Percentiles rank a stretch among this genome's conserved stretches.
Evolutionary conservation across 2,329 filamentous ascomycete species (phyloP).

Genomic region (Shiraia sp.): DNA sequence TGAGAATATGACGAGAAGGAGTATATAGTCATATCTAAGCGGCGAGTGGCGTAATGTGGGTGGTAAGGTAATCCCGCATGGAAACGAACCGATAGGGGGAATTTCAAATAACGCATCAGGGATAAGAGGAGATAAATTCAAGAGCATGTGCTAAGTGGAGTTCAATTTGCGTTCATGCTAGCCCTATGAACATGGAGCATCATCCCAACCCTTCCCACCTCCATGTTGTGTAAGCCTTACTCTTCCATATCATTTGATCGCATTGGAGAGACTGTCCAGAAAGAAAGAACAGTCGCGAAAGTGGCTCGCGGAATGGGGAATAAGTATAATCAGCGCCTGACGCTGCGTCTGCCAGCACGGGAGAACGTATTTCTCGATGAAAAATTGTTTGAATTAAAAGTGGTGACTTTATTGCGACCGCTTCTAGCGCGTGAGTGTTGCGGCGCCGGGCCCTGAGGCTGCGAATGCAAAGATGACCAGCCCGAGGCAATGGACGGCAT

Average conservation of each 20-base stretch:
- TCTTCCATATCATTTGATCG: not conserved
- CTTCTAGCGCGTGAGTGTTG: slow-evolving; percentile 29
- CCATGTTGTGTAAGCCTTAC: too few relatives aligned
- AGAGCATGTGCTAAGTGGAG: too few relatives aligned
- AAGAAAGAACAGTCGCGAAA: not conserved
- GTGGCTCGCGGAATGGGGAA: not conserved
- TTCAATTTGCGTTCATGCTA: too few relatives aligned
- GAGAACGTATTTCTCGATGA: slow-evolving; percentile 9
- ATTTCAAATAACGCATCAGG: not conserved
- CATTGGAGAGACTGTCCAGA: not conserved
- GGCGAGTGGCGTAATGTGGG: too few relatives aligned
- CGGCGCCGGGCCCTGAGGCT: slow-evolving; percentile 18
- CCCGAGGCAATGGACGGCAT: slow-evolving; percentile 20
- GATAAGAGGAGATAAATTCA: too few relatives aligned
- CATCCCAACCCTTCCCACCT: too few relatives aligned
- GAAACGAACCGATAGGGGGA: too few relatives aligned
- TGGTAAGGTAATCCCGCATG: too few relatives aligned
- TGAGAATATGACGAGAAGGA: too few relatives aligned
- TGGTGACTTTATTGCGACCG: slow-evolving; percentile 16
- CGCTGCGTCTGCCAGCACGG: slow-evolving; percentile 19
- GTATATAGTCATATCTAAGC: too few relatives aligned
- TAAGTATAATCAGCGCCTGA: slow-evolving; percentile 19
- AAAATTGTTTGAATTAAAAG: slow-evolving; percentile 1
- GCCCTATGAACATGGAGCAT: too few relatives aligned
- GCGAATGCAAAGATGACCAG: slow-evolving; percentile 13